Percentiles rank a stretch among this genome's conserved stretches.
Evolutionary conservation across 2,329 filamentous ascomycete genomes (phyloP).

Genomic region (Calonectria naviculata): DNA sequence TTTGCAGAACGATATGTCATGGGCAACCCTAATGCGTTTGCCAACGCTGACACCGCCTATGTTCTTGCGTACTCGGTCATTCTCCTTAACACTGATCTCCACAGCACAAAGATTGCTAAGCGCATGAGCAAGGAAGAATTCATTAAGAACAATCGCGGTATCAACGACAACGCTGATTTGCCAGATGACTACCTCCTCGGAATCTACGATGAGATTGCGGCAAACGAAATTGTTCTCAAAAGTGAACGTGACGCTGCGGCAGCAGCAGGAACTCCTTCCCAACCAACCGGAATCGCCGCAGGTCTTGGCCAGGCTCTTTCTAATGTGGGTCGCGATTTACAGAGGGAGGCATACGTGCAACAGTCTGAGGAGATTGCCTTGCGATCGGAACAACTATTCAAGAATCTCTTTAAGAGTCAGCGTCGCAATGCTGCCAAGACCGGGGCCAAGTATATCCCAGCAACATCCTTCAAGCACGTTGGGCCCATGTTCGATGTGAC

Average conservation of each 20-base stretch:
- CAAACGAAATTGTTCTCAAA: constrained; percentile 93
- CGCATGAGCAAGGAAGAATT: constrained; percentile 98
- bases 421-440: constrained; percentile 79
- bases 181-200: constrained; percentile 90
- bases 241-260: constrained; percentile 93
- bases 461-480: constrained; percentile 93
- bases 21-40: constrained; percentile 96
- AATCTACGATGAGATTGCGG: constrained; percentile 93
- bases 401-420: constrained; percentile 91
- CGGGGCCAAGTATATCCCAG: constrained; percentile 84
- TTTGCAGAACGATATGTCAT: constrained; percentile 96
- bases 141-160: constrained; percentile 98
- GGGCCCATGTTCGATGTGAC: constrained; percentile 99
- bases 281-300: constrained; percentile 79
- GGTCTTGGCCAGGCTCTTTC: constrained; percentile 90
- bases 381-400: constrained; percentile 85
- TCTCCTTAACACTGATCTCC: constrained; percentile 94
- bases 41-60: constrained; percentile 97
- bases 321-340: constrained; percentile 90
- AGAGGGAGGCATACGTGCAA: constrained; percentile 92
- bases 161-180: constrained; percentile 95
- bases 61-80: constrained; percentile 97
- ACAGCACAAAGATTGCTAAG: constrained; percentile 84
- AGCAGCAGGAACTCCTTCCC: constrained; percentile 73
- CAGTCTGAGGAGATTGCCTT: constrained; percentile 92